Evolutionary conservation across 2,329 filamentous ascomycete species (phyloP).

Genomic region (Trichothecium sympodiale): DNA sequence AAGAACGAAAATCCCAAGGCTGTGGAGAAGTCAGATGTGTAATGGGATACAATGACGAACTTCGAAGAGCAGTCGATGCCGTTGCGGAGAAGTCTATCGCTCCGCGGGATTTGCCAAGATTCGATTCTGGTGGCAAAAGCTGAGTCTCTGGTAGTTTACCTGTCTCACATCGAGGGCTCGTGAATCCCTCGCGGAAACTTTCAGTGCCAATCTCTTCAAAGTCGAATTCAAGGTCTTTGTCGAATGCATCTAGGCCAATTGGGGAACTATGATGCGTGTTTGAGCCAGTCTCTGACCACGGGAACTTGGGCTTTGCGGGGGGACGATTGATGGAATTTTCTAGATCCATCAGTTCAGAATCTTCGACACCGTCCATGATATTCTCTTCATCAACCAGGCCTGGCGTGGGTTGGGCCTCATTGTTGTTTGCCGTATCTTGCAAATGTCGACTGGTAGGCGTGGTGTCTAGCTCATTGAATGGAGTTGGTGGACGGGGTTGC

Average conservation of each 20-base stretch:
- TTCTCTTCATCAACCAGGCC: conserved; percentile 11
- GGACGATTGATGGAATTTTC: neutral
- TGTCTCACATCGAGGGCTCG: conserved; percentile 3
- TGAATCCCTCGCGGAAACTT: conserved; percentile 3
- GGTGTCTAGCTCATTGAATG: conserved; percentile 20
- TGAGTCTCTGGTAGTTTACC: conserved; percentile 2
- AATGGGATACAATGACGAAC: conserved; percentile 4
- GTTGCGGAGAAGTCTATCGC: conserved; percentile 11
- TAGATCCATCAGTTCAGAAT: conserved; percentile 12
- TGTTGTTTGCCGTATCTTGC: too few species aligned
- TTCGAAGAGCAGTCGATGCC: conserved; percentile 7
- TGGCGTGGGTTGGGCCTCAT: neutral
- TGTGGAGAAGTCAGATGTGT: neutral
- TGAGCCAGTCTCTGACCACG: conserved; percentile 18
- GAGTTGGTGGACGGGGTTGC: conserved; percentile 3
- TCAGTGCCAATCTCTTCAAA: conserved; percentile 2
- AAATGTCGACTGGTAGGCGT: conserved; percentile 18
- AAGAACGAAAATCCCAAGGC: conserved; percentile 4
- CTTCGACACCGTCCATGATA: conserved; percentile 13
- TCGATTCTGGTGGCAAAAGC: neutral
- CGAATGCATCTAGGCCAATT: conserved; percentile 3
- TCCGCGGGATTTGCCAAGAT: neutral
- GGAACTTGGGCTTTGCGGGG: conserved; percentile 7
- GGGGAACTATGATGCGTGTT: conserved; percentile 20
- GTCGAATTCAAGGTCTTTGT: conserved; percentile 9